Evolutionary conservation across 495 filamentous ascomycete genomes (phyloP).

Genomic region (Podospora pseudoanserina): DNA sequence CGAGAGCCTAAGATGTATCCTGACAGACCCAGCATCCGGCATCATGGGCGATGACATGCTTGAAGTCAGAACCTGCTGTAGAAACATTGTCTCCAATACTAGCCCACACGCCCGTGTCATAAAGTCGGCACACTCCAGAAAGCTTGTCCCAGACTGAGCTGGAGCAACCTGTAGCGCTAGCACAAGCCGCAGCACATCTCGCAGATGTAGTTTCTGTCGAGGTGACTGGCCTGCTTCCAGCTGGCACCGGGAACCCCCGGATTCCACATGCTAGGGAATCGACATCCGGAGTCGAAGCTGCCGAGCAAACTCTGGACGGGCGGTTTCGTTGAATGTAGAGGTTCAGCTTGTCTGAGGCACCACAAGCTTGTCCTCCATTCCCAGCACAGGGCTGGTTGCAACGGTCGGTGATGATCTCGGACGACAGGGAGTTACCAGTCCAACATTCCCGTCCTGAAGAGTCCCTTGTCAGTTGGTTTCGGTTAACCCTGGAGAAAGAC

Average conservation of each 20-base stretch:
- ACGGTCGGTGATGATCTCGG: neutral
- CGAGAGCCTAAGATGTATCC: neutral
- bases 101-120: neutral
- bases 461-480: neutral
- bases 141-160: neutral
- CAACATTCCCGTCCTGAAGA: constrained; percentile 1
- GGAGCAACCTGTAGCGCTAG: neutral
- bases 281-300: neutral
- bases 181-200: neutral
- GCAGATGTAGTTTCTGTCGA: neutral
- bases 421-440: neutral
- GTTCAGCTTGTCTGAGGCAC: neutral
- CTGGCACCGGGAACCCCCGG: neutral
- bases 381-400: neutral
- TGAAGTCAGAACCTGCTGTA: neutral
- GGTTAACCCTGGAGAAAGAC: neutral
- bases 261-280: neutral
- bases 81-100: neutral
- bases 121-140: neutral
- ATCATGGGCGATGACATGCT: neutral
- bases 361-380: constrained; percentile 5
- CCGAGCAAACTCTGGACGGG: neutral
- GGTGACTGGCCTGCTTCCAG: neutral
- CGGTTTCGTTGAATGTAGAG: neutral
- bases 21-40: neutral